Evolutionary conservation across 2,329 filamentous ascomycete species (phyloP).

Genomic region (Macroventuria anomochaeta): DNA sequence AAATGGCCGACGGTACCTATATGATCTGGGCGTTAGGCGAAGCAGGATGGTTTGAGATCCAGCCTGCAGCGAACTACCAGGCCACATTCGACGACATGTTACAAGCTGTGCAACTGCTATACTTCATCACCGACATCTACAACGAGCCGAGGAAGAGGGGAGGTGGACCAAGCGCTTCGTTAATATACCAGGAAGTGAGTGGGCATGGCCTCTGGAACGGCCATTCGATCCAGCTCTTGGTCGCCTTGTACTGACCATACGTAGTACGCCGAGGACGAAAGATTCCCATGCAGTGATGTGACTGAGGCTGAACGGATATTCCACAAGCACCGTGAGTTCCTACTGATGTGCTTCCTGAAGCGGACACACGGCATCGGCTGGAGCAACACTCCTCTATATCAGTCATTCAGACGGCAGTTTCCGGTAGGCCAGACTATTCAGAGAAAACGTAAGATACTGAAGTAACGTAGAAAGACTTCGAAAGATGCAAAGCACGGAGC

Average conservation of each 20-base stretch:
- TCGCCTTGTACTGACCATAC: constrained; percentile 14
- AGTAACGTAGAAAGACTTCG: constrained; percentile 36
- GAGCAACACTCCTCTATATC: constrained; percentile 53
- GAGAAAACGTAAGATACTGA: constrained; percentile 12
- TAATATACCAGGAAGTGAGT: constrained; percentile 51
- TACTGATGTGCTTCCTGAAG: constrained; percentile 54
- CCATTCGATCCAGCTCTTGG: background rate
- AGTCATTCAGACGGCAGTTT: constrained; percentile 49
- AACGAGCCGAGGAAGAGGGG: constrained; percentile 49
- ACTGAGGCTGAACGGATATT: constrained; percentile 39
- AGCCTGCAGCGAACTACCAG: constrained; percentile 64
- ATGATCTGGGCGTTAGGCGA: constrained; percentile 70
- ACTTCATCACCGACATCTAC: constrained; percentile 67
- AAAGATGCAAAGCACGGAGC: constrained; percentile 38
- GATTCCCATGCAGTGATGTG: constrained; percentile 34
- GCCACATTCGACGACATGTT: constrained; percentile 65
- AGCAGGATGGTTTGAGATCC: constrained; percentile 73
- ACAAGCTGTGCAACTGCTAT: constrained; percentile 69
- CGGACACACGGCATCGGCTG: constrained; percentile 54
- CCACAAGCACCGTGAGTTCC: constrained; percentile 50
- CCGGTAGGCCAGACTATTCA: constrained; percentile 32
- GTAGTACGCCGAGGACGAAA: constrained; percentile 47
- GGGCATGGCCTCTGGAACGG: background rate
- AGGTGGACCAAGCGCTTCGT: constrained; percentile 46
- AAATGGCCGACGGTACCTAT: constrained; percentile 62